Base-by-base conservation (phyloP, 306 rosid species). In the Quercus dentata region DNA sequence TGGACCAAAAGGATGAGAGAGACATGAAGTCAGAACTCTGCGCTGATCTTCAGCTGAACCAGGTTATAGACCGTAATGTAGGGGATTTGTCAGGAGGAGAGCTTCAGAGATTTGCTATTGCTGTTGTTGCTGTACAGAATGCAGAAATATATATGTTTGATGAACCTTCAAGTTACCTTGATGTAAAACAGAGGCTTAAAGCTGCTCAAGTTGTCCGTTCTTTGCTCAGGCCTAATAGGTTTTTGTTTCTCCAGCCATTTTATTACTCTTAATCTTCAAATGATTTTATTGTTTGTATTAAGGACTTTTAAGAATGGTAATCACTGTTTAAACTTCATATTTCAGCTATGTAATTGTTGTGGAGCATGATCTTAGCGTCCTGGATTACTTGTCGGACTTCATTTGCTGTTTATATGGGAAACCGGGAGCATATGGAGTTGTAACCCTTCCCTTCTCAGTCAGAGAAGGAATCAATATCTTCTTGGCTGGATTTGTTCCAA, bases 381-480 rank as follows among this genome's bases (percentile, higher is more conserved):
- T 96, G 90, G 99, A 96, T 91, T 96, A 96, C 85, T 89, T 96
- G 72, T 96, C 99, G 10, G 99, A 96, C 87, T 96, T 96, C 76
- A 93, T 96, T 71, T 96, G 99, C 97, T 96, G 99, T 85, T 81
- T 96, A 77, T 96, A 93, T 79, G 99, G 99, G 25, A 96, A 96
- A 81, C 99, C 99, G 58, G 98, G 99, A 86, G 98, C 97, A 54
- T 96, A 93, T 85, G 99, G 99, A 80, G 99, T 96, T 76, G 99
- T 96, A 56, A 96, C 99, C 67, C 97, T 96, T 81, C 99, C 99
- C 62, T 96, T 96, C 92, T 96, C 99, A 19, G 99, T 96, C 76
- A 85, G 99, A 89, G 99, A 96, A 87, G 99, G 99, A 82, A 96
- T 96, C 78, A 96, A 96, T 81, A 93, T 96, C 85, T 96, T 96